These are phyloP conservation scores for Poronia punctata DNA, from an alignment of 495 filamentous ascomycete species.

Conservation along the genomic window DNA sequence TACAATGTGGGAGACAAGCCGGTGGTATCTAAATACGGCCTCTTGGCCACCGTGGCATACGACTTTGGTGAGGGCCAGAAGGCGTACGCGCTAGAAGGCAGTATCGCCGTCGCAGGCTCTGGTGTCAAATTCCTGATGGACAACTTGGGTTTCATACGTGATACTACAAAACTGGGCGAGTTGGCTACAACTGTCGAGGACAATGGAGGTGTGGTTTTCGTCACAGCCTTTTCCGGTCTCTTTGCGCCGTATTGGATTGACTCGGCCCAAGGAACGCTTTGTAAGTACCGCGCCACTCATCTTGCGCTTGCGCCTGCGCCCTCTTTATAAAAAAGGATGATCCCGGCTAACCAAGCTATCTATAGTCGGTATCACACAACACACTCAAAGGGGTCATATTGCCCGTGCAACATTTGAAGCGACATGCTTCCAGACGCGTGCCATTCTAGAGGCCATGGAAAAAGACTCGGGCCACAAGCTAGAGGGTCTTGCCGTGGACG, in stretches of 20 bases:
- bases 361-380: conserved; percentile 79
- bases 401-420: conserved; percentile 92
- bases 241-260: conserved; percentile 99
- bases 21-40: conserved; percentile 82
- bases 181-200: conserved; percentile 78
- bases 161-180: conserved; percentile 74
- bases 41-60: conserved; percentile 83
- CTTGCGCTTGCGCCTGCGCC: not conserved
- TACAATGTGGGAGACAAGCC: conserved; percentile 91
- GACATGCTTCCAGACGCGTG: conserved; percentile 91
- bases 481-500: conserved; percentile 76
- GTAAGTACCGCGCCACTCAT: conserved; percentile 36
- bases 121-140: conserved; percentile 87
- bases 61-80: conserved; percentile 67
- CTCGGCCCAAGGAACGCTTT: conserved; percentile 86
- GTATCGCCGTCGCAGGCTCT: conserved; percentile 84
- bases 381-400: conserved; percentile 85
- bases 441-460: conserved; percentile 92
- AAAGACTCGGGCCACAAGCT: conserved; percentile 78
- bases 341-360: conserved; percentile 14
- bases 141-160: conserved; percentile 76
- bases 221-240: conserved; percentile 91
- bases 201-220: conserved; percentile 87
- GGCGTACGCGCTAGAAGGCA: conserved; percentile 88
- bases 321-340: not conserved